Evolutionary conservation across 352 stramenopile species (phyloP), one percentile per base, ranked within the genome.

Genomic region (Phytophthora palmivora): DNA sequence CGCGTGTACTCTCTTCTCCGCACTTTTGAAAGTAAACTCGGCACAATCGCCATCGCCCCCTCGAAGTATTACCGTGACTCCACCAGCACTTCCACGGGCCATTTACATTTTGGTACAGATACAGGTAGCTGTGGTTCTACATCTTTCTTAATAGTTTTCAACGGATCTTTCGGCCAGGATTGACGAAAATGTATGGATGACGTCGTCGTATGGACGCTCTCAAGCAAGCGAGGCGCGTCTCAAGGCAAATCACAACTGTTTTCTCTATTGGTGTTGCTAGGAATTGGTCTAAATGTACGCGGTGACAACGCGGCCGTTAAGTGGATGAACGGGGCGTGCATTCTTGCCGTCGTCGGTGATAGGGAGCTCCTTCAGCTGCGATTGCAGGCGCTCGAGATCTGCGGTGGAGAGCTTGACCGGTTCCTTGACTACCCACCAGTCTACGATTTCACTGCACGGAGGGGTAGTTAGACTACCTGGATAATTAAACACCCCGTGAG

Each of bases 401-500:
- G 42, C 43, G 1, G 36, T 34, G 21, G 63, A 66, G 14, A 80
- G 22, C 38, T 62, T 60, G 10, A 77, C 22, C 9, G 64, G 67
- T 19, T 70, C 43, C 11, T 65, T 58, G 0, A 76, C 32, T 1
- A 77, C 60, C 70, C 62, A 76, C 66, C 66, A 82, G 61, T 72
- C 67, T 8, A 77, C n/a, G n/a, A n/a, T n/a, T n/a, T n/a, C n/a
- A n/a, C n/a, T n/a, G n/a, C n/a, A n/a, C n/a, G n/a, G n/a, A 3
- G 70, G 70, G 6, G 66, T 78, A 5, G 62, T 79, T 11, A 78
- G 56, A 24, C 73, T 70, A 1, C 70, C 79, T 0, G 74, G 44
- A 63, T 88, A 88, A 74, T 88, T 88, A 50, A 68, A 82, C 5
- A 71, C 12, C 6, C 37, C 43, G 37, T 65, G 45, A 24, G 56